Evolutionary conservation across 2,329 filamentous ascomycete species (phyloP).

Genomic region (Xylaria sp.): DNA sequence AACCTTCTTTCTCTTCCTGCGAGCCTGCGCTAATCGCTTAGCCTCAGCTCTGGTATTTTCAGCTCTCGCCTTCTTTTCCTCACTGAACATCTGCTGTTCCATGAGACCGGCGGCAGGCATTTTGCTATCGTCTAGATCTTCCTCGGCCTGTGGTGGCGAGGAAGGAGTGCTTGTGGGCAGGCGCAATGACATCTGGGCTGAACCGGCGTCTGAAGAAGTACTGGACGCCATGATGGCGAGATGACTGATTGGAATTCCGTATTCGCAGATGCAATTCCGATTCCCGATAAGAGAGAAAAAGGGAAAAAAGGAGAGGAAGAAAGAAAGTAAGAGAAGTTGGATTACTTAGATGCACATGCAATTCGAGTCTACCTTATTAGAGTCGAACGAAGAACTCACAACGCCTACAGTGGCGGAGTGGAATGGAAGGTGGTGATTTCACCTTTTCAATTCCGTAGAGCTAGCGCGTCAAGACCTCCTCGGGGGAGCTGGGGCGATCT

Average conservation of each 20-base stretch:
- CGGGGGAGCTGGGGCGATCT: too few relatives aligned
- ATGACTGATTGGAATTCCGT: neutral
- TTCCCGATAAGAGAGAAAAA: too few relatives aligned
- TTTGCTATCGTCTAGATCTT: constrained; percentile 14
- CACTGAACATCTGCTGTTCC: constrained; percentile 40
- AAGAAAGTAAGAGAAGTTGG: constrained; percentile 1
- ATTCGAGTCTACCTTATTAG: too few relatives aligned
- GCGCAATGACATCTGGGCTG: constrained; percentile 23
- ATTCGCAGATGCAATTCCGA: constrained; percentile 9
- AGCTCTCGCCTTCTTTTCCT: constrained; percentile 50
- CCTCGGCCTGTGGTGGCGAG: constrained; percentile 26
- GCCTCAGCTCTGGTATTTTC: constrained; percentile 54
- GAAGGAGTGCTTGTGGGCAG: constrained; percentile 27
- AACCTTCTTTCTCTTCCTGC: constrained; percentile 49
- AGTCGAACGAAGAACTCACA: too few relatives aligned
- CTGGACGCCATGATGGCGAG: constrained; percentile 22
- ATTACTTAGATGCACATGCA: neutral
- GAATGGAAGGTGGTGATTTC: constrained; percentile 33
- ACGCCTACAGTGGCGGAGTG: too few relatives aligned
- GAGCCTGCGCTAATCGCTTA: constrained; percentile 43
- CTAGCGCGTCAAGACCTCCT: constrained; percentile 36
- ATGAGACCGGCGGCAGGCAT: constrained; percentile 34
- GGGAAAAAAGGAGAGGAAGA: neutral
- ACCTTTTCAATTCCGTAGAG: constrained; percentile 18
- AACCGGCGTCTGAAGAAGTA: constrained; percentile 21